phyloP scores from a whole-genome alignment of 192 early-diverging fungal species.

The Podila epigama region DNA sequence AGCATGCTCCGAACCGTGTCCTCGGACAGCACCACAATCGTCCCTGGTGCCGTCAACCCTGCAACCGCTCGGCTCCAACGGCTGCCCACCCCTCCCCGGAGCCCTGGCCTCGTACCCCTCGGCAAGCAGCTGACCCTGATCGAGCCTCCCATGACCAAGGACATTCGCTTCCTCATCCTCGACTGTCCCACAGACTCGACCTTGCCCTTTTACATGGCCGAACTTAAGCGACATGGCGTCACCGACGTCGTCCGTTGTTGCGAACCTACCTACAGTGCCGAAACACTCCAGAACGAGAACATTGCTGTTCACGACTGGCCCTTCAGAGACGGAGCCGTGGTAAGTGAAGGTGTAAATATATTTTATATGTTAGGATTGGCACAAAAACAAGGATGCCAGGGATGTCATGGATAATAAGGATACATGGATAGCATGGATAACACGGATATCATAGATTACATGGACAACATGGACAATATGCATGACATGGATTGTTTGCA shows the following conservation, averaged over 20 bases:
- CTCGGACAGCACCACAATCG: conserved; percentile 15
- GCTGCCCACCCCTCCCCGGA: conserved; percentile 46
- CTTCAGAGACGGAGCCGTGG: conserved; percentile 89
- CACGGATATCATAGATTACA: too few species aligned
- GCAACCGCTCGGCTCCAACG: conserved; percentile 22
- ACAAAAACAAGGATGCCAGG: neutral
- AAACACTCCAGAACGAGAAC: conserved; percentile 60
- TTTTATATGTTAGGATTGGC: neutral
- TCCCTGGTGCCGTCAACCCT: conserved; percentile 13
- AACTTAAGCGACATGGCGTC: conserved; percentile 76
- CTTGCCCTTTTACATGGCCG: conserved; percentile 74
- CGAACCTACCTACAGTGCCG: conserved; percentile 83
- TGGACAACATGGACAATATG: too few species aligned
- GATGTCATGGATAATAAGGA: neutral
- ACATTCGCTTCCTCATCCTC: conserved; percentile 87
- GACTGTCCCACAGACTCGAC: conserved; percentile 91
- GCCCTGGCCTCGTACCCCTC: conserved; percentile 51
- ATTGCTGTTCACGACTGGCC: conserved; percentile 90
- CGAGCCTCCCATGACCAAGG: conserved; percentile 57
- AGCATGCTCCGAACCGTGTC: conserved; percentile 13
- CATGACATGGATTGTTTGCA: too few species aligned
- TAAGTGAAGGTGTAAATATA: conserved; percentile 23
- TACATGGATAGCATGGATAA: neutral
- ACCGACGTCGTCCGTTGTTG: conserved; percentile 93
- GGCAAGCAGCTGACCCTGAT: conserved; percentile 72